Conservation (phyloP, 306 rosid species). For the Lathyrus aphaca region DNA sequence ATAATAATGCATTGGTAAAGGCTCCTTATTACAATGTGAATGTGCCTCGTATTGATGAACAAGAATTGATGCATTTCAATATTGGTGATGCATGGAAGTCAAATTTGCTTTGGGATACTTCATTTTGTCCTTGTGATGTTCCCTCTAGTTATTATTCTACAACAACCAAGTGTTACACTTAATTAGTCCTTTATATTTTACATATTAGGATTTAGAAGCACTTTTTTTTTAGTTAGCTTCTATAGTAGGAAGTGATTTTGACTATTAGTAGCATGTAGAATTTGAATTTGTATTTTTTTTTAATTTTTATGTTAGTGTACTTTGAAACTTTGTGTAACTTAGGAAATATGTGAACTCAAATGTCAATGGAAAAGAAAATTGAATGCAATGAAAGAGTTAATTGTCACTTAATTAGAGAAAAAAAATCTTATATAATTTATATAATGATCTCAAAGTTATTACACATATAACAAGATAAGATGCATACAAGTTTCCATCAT, state of each 20-base stretch:
- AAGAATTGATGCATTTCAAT: conserved; percentile 53
- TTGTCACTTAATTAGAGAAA: too few relatives aligned
- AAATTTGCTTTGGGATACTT: conserved; percentile 71
- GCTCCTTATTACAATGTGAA: conserved; percentile 40
- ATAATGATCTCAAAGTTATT: too few relatives aligned
- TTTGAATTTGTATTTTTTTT: background rate
- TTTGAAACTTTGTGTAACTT: conserved; percentile 37
- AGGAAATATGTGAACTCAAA: conserved; percentile 39
- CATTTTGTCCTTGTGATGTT: conserved; percentile 69
- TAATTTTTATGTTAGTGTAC: background rate
- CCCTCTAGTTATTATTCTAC: conserved; percentile 54
- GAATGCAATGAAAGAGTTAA: conserved; percentile 27
- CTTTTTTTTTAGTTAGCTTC: conserved; percentile 43
- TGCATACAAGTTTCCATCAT: too few relatives aligned
- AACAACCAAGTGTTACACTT: conserved; percentile 64
- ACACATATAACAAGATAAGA: too few relatives aligned
- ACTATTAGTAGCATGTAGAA: conserved; percentile 42
- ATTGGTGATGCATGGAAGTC: conserved; percentile 75
- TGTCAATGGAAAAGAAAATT: conserved; percentile 45
- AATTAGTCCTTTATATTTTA: conserved; percentile 26
- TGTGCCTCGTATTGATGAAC: conserved; percentile 46
- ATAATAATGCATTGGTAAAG: conserved; percentile 43
- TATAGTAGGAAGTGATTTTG: conserved; percentile 36
- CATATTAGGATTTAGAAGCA: conserved; percentile 32
- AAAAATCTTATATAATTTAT: too few relatives aligned